A percentile compares a stretch with the other conserved stretches of the same genome.
These are phyloP conservation scores for Metschnikowia lochheadii DNA, from an alignment of 805 yeast species.

Conservation along the genomic window DNA sequence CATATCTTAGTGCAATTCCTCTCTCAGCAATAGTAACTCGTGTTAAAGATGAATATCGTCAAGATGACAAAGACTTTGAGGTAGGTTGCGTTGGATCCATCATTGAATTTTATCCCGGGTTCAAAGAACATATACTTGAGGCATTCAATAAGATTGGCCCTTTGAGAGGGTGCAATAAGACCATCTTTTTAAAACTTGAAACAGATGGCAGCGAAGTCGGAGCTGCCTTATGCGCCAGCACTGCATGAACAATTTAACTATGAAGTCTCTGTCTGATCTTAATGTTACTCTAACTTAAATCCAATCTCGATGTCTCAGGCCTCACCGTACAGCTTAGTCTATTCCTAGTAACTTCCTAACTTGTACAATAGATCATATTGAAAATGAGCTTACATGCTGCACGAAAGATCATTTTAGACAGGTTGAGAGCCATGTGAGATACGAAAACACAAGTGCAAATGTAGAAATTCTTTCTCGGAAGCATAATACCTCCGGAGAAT, in stretches of 20 bases:
- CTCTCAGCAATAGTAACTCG: conserved; percentile 80
- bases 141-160: conserved; percentile 68
- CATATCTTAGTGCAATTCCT: conserved; percentile 83
- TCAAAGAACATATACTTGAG: conserved; percentile 72
- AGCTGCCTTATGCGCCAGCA: conserved; percentile 85
- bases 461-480: too few relatives aligned
- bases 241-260: conserved; percentile 2
- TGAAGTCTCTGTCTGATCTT: not conserved
- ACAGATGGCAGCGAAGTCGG: conserved; percentile 98
- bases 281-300: not conserved
- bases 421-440: too few relatives aligned
- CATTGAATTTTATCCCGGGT: conserved; percentile 90
- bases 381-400: too few relatives aligned
- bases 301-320: too few relatives aligned
- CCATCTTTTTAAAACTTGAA: conserved; percentile 73
- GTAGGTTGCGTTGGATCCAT: conserved; percentile 96
- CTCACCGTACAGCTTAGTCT: too few relatives aligned
- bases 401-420: too few relatives aligned
- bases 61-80: conserved; percentile 63
- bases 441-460: too few relatives aligned
- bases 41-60: conserved; percentile 52
- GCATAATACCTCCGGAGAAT: too few relatives aligned
- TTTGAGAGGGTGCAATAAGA: conserved; percentile 71
- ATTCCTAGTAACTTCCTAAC: too few relatives aligned
- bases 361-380: too few relatives aligned